Evolutionary conservation across 1,284 basidiomycete genomes (phyloP).

Genomic region (Malassezia restricta): DNA sequence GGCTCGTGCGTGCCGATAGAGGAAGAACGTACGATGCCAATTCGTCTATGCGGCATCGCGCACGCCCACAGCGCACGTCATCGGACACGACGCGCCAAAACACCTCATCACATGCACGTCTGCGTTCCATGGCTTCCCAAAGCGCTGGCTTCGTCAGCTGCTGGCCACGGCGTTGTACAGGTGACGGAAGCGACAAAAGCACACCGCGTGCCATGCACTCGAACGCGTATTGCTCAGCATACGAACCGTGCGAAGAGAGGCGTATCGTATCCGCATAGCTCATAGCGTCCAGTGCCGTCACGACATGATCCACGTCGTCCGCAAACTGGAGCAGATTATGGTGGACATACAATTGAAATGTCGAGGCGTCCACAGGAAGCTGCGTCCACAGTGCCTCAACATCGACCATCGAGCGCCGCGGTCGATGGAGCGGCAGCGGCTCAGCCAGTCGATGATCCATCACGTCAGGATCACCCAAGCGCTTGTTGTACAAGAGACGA

Average conservation of each 20-base stretch:
- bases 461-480: conserved; percentile 50
- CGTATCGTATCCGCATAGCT: conserved; percentile 64
- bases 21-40: conserved; percentile 5
- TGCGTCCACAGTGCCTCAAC: conserved; percentile 57
- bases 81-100: no score
- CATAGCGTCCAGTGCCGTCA: conserved; percentile 61
- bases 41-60: background rate
- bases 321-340: conserved; percentile 84
- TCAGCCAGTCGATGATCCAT: background rate
- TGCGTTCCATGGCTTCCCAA: conserved; percentile 42
- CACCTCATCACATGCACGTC: no score
- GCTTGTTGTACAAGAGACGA: conserved; percentile 87
- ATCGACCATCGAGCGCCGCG: conserved; percentile 2
- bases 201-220: conserved; percentile 65
- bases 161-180: conserved; percentile 61
- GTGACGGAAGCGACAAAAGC: conserved; percentile 69
- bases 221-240: conserved; percentile 55
- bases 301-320: conserved; percentile 62
- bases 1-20: background rate
- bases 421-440: background rate
- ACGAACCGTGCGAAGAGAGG: conserved; percentile 50
- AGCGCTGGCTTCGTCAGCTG: conserved; percentile 55
- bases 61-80: background rate
- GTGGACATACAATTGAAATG: conserved; percentile 79
- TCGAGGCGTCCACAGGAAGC: conserved; percentile 75